Percentiles rank a stretch among this genome's conserved stretches.
These are phyloP conservation scores for Schwanniomyces polymorphus DNA, from an alignment of 805 yeast species.

Conservation along the genomic window DNA sequence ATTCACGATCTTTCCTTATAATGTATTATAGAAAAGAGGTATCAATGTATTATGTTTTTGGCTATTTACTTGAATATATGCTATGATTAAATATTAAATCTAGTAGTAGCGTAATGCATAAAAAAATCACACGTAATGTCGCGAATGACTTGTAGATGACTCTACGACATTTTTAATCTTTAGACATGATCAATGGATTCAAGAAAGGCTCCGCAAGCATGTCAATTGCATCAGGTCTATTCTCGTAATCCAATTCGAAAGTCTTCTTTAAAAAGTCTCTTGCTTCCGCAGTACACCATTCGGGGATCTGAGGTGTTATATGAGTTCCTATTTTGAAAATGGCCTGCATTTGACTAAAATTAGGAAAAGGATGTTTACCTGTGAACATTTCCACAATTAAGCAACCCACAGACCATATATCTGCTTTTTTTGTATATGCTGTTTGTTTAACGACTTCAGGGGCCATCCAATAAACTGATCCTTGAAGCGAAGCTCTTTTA, in stretches of 20 bases:
- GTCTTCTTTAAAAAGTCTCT: constrained; percentile 63
- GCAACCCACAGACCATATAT: constrained; percentile 97
- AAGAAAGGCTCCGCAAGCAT: constrained; percentile 66
- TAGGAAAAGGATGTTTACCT: constrained; percentile 94
- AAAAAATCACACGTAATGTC: constrained; percentile 2
- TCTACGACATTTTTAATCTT: constrained; percentile 15
- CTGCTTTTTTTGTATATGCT: constrained; percentile 88
- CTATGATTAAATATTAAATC: background rate
- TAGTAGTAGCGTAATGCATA: background rate
- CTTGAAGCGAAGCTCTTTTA: constrained; percentile 81
- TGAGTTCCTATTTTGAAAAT: constrained; percentile 90
- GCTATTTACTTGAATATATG: background rate
- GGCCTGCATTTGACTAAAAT: constrained; percentile 95
- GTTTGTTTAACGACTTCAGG: constrained; percentile 97
- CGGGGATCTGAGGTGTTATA: constrained; percentile 77
- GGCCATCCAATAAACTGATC: constrained; percentile 98
- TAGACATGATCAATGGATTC: constrained; percentile 46
- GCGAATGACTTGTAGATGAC: constrained; percentile 4
- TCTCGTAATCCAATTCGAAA: constrained; percentile 71
- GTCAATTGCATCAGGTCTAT: constrained; percentile 73
- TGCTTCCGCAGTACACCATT: constrained; percentile 67
- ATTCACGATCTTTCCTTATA: background rate
- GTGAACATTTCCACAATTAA: constrained; percentile 93
- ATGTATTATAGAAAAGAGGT: background rate
- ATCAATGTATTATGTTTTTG: background rate